A percentile compares a stretch with the other conserved stretches of the same genome.
Conservation (phyloP, 2,329 filamentous ascomycete species). For the Nannizzia gypsea region DNA sequence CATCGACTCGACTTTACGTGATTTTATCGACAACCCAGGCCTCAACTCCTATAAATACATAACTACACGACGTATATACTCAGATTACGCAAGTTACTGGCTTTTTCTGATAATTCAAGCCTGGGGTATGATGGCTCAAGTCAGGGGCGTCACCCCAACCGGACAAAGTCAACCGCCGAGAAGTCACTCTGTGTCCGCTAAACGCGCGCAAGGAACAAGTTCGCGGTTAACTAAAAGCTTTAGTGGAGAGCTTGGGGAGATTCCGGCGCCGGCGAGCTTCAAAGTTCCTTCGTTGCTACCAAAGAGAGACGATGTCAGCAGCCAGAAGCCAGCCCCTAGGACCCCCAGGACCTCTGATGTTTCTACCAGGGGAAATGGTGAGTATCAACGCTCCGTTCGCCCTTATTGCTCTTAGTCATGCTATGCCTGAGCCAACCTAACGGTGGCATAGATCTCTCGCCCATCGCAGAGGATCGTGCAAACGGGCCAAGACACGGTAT, state of each 20-base stretch:
- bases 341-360: background rate
- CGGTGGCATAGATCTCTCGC: background rate
- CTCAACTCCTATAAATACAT: background rate
- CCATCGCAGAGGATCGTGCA: background rate
- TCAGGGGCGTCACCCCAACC: background rate
- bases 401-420: background rate
- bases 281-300: background rate
- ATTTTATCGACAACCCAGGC: background rate
- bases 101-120: background rate
- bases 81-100: background rate
- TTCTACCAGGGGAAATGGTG: background rate
- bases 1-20: background rate
- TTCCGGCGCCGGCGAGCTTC: background rate
- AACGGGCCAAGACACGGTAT: background rate
- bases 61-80: background rate
- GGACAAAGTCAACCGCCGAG: background rate
- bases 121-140: background rate
- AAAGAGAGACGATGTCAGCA: background rate
- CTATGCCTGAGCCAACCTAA: background rate
- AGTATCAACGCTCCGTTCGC: background rate
- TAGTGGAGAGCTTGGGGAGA: conserved; percentile 4
- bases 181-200: conserved; percentile 1
- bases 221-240: conserved; percentile 4
- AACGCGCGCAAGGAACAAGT: background rate
- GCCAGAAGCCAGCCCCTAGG: background rate